Conservation (phyloP, 1,284 basidiomycete species). For the Psilocybe mexicana region DNA sequence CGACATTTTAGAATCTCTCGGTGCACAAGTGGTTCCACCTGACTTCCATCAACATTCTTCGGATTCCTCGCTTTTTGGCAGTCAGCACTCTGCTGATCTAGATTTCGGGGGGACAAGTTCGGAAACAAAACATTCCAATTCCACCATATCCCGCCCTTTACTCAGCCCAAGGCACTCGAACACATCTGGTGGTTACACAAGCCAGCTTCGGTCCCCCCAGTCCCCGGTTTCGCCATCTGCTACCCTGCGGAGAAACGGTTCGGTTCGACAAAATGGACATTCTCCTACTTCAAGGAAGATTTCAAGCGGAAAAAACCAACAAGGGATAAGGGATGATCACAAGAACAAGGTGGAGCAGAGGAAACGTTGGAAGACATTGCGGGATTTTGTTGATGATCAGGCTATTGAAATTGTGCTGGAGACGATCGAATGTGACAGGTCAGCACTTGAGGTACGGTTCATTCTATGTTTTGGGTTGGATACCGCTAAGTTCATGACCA, state of each 20-base stretch:
- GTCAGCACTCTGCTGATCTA: slow-evolving; percentile 58
- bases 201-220: slow-evolving; percentile 6
- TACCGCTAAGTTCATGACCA: not conserved
- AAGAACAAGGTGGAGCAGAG: slow-evolving; percentile 41
- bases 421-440: slow-evolving; percentile 66
- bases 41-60: slow-evolving; percentile 68
- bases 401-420: slow-evolving; percentile 75
- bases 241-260: slow-evolving; percentile 40
- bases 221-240: slow-evolving; percentile 42
- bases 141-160: not conserved
- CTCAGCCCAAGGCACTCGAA: slow-evolving; percentile 6
- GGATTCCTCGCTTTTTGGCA: slow-evolving; percentile 74
- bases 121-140: not conserved
- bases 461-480: not conserved
- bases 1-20: slow-evolving; percentile 66
- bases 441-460: slow-evolving; percentile 58
- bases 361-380: slow-evolving; percentile 72
- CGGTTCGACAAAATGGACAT: slow-evolving; percentile 18
- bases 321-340: not conserved
- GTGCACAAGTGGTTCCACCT: slow-evolving; percentile 69
- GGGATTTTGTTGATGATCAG: slow-evolving; percentile 81
- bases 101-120: slow-evolving; percentile 28
- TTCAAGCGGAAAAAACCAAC: slow-evolving; percentile 20
- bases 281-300: slow-evolving; percentile 11
- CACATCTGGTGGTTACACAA: not conserved